Base-by-base conservation (phyloP, 2,329 filamentous ascomycete species). In the Trichoderma cornu-damae region DNA sequence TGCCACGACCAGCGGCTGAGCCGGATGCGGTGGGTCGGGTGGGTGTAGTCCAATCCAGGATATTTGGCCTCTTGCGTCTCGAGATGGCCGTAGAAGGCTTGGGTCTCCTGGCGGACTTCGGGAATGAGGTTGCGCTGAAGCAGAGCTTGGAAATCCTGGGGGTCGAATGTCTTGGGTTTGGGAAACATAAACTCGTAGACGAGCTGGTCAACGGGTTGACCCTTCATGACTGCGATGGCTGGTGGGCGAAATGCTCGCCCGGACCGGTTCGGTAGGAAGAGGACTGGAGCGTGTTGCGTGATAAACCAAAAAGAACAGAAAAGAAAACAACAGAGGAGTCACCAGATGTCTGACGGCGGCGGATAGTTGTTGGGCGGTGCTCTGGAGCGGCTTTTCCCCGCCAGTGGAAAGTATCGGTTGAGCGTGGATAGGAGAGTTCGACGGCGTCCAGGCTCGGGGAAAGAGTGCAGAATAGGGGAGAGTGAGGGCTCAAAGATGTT, bases 31-130 rank as follows among this genome's bases (percentile, higher is more conserved):
- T 93, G 88, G 6, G 86, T 87, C 22, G 73, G 76, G 67, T 89
- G 78, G 59, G 81, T 84, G 75, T 93, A 93, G 76, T 93, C 88
- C 57, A 93, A 81, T 28, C 88, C 88, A 0, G 88, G 88, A 63
- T 92, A 92, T 65, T 89, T 89, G 63, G 88, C 88, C 75, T 93
- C 88, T 63, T 87, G 83, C 24, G 86, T 90, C 67, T 89, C 85
- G 62, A 92, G 81, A 67, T 89, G 86, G 63, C 88, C 88, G 71
- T 90, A 92, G 74, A 89, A 92, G 51, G 85, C 82, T 63, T 86
- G 82, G 1, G 89, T 89, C 71, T 92, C 88, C 67, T 88, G 85
- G 58, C 88, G 86, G 58, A 92, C 88, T 75, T 92, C 88, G 62
- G 83, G 82, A 49, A 92, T 86, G 48, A 92, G 81, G 69, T 84